phyloP scores from a whole-genome alignment of 805 yeast genomes.

The Myxozyma vanderwaltii region DNA sequence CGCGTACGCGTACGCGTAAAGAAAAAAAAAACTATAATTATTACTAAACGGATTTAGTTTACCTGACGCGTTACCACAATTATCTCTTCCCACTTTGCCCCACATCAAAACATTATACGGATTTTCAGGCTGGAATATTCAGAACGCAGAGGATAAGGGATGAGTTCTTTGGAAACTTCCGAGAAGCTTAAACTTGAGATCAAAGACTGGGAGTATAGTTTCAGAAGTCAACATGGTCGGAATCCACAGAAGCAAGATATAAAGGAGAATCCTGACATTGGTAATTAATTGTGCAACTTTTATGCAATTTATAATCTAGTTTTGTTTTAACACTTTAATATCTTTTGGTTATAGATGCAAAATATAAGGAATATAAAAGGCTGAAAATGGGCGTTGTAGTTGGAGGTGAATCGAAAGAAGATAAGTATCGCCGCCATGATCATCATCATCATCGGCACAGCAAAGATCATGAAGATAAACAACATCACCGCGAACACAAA shows the following conservation, averaged over 20 bases:
- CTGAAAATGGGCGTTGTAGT: background rate
- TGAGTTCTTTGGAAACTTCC: background rate
- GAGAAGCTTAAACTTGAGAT: constrained; percentile 48
- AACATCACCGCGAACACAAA: background rate
- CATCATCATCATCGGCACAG: background rate
- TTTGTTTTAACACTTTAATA: too few species aligned
- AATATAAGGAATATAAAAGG: constrained; percentile 24
- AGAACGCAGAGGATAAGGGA: background rate
- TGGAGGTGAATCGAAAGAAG: background rate
- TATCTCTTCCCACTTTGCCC: background rate
- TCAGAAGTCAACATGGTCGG: constrained; percentile 46
- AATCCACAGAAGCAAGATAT: constrained; percentile 54
- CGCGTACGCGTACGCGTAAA: constrained; percentile 13
- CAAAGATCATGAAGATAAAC: background rate
- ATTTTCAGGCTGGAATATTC: too few species aligned
- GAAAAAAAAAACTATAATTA: too few species aligned
- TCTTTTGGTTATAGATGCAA: constrained; percentile 15
- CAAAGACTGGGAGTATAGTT: constrained; percentile 59
- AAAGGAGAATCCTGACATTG: constrained; percentile 45
- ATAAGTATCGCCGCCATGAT: background rate
- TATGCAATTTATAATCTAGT: too few species aligned
- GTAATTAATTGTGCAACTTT: constrained; percentile 19
- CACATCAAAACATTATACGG: background rate
- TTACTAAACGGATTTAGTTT: background rate
- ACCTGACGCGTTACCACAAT: background rate